phyloP scores from a whole-genome alignment of 2,329 filamentous ascomycete genomes.

The Ophiostoma ulmi region DNA sequence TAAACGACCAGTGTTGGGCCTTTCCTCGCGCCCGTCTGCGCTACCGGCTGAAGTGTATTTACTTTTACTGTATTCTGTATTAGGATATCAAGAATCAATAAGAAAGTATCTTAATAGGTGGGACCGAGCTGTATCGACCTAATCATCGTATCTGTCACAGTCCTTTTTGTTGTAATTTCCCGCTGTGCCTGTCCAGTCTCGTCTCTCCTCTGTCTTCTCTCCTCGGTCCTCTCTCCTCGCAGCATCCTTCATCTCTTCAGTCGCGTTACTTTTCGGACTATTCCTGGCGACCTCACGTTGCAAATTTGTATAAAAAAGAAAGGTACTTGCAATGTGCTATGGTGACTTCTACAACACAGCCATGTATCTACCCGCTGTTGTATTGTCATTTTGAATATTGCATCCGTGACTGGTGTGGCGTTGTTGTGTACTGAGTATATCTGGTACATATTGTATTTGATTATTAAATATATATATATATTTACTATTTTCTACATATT shows the following conservation, averaged over 20 bases:
- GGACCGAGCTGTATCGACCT: neutral
- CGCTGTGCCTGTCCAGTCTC: neutral
- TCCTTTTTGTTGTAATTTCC: conserved; percentile 3
- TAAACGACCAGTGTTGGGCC: conserved; percentile 6
- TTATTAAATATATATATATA: neutral
- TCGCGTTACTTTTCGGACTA: neutral
- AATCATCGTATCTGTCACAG: neutral
- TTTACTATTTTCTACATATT: neutral
- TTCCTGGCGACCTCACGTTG: neutral
- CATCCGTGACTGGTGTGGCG: neutral
- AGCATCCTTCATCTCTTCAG: neutral
- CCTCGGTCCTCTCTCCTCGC: no score
- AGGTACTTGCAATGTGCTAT: neutral
- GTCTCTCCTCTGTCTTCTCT: neutral
- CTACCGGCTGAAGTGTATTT: neutral
- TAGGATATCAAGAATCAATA: no score
- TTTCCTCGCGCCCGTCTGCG: neutral
- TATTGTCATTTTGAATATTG: neutral
- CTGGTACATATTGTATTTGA: neutral
- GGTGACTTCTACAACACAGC: neutral
- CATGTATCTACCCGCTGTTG: conserved; percentile 3
- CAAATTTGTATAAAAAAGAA: neutral
- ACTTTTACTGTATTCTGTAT: no score
- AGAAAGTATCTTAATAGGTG: neutral
- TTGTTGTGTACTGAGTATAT: neutral